Percentiles rank a stretch among this genome's conserved stretches.
Evolutionary conservation across 805 yeast genomes (phyloP).

Genomic region (Candida insectorum): DNA sequence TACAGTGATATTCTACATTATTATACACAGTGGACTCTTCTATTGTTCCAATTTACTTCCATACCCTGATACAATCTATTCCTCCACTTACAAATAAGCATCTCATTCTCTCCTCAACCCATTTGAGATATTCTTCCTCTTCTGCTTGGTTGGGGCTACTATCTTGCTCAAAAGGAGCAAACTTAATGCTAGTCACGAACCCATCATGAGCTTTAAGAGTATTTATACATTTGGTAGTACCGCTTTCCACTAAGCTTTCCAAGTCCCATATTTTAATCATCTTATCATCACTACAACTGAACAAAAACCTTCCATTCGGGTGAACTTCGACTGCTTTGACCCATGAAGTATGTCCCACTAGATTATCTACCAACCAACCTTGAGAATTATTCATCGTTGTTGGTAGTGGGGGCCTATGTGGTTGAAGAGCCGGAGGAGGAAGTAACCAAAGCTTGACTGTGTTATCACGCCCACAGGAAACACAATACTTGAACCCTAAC

Average conservation of each 20-base stretch:
- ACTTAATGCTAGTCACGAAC: conserved; percentile 61
- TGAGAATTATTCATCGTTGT: conserved; percentile 49
- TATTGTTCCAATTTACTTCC: conserved; percentile 47
- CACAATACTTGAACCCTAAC: conserved; percentile 68
- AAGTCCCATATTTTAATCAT: conserved; percentile 74
- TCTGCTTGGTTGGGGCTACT: conserved; percentile 14
- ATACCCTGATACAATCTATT: conserved; percentile 55
- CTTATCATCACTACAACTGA: conserved; percentile 79
- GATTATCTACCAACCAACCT: conserved; percentile 54
- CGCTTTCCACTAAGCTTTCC: conserved; percentile 36
- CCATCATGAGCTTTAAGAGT: conserved; percentile 67
- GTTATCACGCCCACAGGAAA: conserved; percentile 79
- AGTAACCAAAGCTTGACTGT: conserved; percentile 70
- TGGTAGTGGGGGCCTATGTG: conserved; percentile 56
- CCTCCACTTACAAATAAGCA: conserved; percentile 65
- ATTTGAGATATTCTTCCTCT: conserved; percentile 22
- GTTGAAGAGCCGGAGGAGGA: conserved; percentile 60
- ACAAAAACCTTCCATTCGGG: conserved; percentile 68
- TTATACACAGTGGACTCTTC: too few relatives aligned
- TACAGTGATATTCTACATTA: too few relatives aligned
- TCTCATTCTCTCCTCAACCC: conserved; percentile 49
- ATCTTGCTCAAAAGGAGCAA: conserved; percentile 42
- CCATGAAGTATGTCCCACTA: conserved; percentile 85
- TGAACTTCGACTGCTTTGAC: conserved; percentile 66
- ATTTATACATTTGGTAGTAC: conserved; percentile 42